A percentile compares a stretch with the other conserved stretches of the same genome.
Conservation (phyloP, 305 asterid genomes). For the Fraxinus latifolia region DNA sequence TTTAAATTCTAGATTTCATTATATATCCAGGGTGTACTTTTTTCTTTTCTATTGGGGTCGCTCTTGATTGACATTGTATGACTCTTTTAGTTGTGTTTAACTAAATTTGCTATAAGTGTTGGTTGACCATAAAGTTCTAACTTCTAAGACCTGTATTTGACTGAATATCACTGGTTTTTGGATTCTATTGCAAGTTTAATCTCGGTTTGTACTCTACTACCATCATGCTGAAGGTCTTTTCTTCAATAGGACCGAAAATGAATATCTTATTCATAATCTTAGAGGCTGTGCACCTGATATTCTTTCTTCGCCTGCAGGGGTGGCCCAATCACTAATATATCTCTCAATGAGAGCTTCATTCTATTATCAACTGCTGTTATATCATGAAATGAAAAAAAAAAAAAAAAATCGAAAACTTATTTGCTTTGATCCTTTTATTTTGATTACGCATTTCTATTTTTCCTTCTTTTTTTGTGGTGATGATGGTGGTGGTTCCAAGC, state of each 20-base stretch:
- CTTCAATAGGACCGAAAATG: not conserved
- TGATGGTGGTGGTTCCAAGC: not conserved
- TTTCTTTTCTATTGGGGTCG: not conserved
- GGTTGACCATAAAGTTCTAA: not conserved
- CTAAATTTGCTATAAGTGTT: not conserved
- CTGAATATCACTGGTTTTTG: not conserved
- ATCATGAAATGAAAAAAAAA: not conserved
- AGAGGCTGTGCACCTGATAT: not conserved
- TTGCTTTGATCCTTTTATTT: not conserved
- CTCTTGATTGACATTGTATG: not conserved
- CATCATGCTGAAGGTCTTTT: not conserved
- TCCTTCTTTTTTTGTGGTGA: not conserved
- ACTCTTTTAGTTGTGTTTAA: not conserved
- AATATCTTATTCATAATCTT: not conserved
- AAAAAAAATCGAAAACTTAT: not conserved
- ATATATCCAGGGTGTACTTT: not conserved
- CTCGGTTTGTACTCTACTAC: not conserved
- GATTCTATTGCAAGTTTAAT: not conserved
- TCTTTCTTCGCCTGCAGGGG: not conserved
- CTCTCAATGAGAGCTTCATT: not conserved
- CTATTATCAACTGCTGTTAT: not conserved
- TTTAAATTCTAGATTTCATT: not conserved
- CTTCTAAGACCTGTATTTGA: not conserved
- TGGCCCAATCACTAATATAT: not conserved
- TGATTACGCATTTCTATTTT: not conserved